Evolutionary conservation across 257 asterid species (phyloP).

Genomic region (Pogostemon cablin): DNA sequence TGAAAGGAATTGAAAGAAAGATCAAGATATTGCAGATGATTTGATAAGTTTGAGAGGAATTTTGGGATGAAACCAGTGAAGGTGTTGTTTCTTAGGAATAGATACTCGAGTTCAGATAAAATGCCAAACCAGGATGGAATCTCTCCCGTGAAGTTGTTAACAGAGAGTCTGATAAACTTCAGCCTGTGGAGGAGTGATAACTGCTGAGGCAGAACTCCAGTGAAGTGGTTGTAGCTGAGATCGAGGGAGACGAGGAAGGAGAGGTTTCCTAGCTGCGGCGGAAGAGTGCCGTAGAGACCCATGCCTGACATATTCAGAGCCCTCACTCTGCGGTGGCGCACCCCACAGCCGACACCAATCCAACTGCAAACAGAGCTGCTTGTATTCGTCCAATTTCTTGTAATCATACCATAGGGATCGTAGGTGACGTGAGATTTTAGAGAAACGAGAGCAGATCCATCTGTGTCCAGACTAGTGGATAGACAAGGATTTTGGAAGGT

Average conservation of each 20-base stretch:
- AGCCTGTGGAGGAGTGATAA: not conserved
- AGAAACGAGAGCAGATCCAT: not conserved
- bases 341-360: not conserved
- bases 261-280: constrained; percentile 29
- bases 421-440: too few relatives aligned
- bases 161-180: constrained; percentile 3
- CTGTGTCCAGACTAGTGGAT: not conserved
- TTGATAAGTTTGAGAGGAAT: constrained; percentile 25
- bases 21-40: too few relatives aligned
- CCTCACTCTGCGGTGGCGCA: constrained; percentile 1
- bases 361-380: not conserved
- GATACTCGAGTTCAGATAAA: constrained; percentile 1
- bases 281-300: constrained; percentile 19
- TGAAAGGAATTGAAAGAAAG: constrained; percentile 8
- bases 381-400: not conserved
- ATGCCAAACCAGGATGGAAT: constrained; percentile 2
- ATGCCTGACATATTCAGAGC: not conserved
- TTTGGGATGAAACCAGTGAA: constrained; percentile 21
- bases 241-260: constrained; percentile 30
- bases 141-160: not conserved
- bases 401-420: not conserved
- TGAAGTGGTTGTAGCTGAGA: constrained; percentile 5
- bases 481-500: too few relatives aligned
- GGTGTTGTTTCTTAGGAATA: constrained; percentile 24
- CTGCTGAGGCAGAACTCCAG: constrained; percentile 14